phyloP scores from a whole-genome alignment of 2,329 filamentous ascomycete species.

The Aspergillus sergii region DNA sequence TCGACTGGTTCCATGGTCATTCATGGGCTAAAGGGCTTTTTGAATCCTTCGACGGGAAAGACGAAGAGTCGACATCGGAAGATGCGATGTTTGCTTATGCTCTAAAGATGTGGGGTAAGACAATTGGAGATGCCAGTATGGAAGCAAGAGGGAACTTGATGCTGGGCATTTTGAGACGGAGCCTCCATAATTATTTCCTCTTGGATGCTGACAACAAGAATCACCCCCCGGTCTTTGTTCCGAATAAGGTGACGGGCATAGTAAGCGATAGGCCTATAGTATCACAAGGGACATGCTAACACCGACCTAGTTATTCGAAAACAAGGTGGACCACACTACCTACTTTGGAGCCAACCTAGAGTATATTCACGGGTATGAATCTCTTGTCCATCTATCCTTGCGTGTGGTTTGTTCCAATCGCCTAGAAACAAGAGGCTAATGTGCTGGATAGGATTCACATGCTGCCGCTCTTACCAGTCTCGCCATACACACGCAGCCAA shows the following conservation, averaged over 20 bases:
- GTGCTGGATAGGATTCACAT: slow-evolving; percentile 72
- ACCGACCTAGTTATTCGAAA: slow-evolving; percentile 74
- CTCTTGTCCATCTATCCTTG: slow-evolving; percentile 7
- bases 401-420: neutral
- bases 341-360: slow-evolving; percentile 78
- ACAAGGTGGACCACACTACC: slow-evolving; percentile 91
- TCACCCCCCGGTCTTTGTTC: slow-evolving; percentile 75
- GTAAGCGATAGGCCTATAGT: slow-evolving; percentile 30
- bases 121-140: slow-evolving; percentile 74
- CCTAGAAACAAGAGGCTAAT: slow-evolving; percentile 20
- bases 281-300: slow-evolving; percentile 2
- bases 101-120: slow-evolving; percentile 90
- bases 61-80: slow-evolving; percentile 81
- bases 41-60: slow-evolving; percentile 57
- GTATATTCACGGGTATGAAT: slow-evolving; percentile 62
- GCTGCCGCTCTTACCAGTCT: slow-evolving; percentile 72
- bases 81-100: slow-evolving; percentile 86
- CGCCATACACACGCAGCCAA: slow-evolving; percentile 65
- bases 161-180: slow-evolving; percentile 74
- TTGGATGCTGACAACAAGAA: slow-evolving; percentile 69
- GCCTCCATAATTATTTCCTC: slow-evolving; percentile 79
- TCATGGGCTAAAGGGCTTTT: slow-evolving; percentile 75
- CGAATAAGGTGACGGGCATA: slow-evolving; percentile 71
- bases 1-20: slow-evolving; percentile 95
- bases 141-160: slow-evolving; percentile 83